Conservation (phyloP, 2,329 filamentous ascomycete species). For the Akanthomyces muscarius region DNA sequence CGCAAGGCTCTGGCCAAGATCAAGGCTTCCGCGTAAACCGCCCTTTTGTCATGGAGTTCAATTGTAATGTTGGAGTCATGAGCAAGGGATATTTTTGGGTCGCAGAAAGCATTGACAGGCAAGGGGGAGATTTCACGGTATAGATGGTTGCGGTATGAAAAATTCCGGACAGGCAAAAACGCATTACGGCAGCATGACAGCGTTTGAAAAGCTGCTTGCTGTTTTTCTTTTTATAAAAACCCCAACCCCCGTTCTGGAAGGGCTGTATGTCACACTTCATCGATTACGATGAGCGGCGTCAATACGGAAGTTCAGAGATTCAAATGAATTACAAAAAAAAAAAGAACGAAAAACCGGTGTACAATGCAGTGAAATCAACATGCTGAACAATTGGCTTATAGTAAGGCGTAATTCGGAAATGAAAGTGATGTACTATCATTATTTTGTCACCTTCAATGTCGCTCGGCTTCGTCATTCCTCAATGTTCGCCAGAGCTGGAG, state of each 20-base stretch:
- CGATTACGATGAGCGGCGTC: conserved; percentile 60
- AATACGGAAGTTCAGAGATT: conserved; percentile 56
- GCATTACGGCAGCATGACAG: conserved; percentile 30
- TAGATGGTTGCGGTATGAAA: conserved; percentile 24
- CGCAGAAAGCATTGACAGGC: conserved; percentile 20
- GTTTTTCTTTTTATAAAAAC: conserved; percentile 47
- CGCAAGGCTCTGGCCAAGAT: conserved; percentile 94
- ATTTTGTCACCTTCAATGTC: background rate
- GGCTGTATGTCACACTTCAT: conserved; percentile 62
- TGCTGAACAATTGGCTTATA: background rate
- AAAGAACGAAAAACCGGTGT: conserved; percentile 10
- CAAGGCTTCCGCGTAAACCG: conserved; percentile 70
- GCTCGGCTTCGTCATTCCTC: conserved; percentile 4
- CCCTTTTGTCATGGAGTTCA: conserved; percentile 27
- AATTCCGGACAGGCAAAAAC: conserved; percentile 31
- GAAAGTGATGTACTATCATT: background rate
- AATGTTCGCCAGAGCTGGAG: conserved; percentile 5
- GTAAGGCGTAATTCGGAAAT: background rate
- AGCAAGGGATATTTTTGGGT: conserved; percentile 30
- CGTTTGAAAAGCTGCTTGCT: conserved; percentile 41
- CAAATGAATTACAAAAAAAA: conserved; percentile 36
- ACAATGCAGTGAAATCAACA: background rate
- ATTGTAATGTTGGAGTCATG: conserved; percentile 25
- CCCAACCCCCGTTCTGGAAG: conserved; percentile 48
- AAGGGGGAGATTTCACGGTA: conserved; percentile 17